These are phyloP conservation scores for Coemansia sp. DNA, from an alignment of 192 early-diverging fungal genomes.

Conservation along the genomic window DNA sequence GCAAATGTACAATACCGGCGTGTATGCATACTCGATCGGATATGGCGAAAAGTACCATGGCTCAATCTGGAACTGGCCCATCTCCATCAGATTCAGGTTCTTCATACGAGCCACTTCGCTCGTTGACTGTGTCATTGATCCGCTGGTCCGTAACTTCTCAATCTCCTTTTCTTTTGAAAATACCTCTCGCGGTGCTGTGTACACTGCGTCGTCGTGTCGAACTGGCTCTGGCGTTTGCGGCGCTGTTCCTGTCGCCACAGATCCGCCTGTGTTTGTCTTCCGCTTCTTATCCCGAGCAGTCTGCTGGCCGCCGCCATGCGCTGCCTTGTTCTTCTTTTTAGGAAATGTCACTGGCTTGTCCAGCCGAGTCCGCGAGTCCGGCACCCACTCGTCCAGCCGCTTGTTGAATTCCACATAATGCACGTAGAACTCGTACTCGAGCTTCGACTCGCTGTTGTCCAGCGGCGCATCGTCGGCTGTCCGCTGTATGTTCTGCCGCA, in stretches of 20 bases:
- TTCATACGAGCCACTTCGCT: constrained; percentile 92
- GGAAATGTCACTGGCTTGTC: constrained; percentile 70
- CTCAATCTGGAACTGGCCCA: constrained; percentile 90
- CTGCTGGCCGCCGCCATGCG: constrained; percentile 25
- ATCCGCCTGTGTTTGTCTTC: constrained; percentile 54
- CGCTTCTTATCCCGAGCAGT: constrained; percentile 48
- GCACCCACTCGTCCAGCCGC: constrained; percentile 96
- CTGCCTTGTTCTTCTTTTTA: constrained; percentile 59
- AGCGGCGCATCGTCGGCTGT: constrained; percentile 53
- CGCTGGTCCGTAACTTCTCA: constrained; percentile 87
- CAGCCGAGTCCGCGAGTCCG: constrained; percentile 63
- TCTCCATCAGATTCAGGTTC: constrained; percentile 89
- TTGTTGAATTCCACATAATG: constrained; percentile 98
- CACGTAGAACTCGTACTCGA: constrained; percentile 82
- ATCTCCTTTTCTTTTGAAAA: constrained; percentile 97
- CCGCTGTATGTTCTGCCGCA: constrained; percentile 45
- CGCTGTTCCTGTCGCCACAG: constrained; percentile 40
- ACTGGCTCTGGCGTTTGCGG: constrained; percentile 49
- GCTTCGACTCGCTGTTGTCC: constrained; percentile 19
- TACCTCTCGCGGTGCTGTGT: constrained; percentile 37
- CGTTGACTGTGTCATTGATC: constrained; percentile 97
- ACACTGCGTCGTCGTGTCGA: constrained; percentile 45
- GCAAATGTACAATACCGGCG: constrained; percentile 85
- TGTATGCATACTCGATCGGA: constrained; percentile 80
- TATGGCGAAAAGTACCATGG: constrained; percentile 99